phyloP scores from a whole-genome alignment of 2,329 filamentous ascomycete genomes.

The Hawksworthiomyces lignivorus region DNA sequence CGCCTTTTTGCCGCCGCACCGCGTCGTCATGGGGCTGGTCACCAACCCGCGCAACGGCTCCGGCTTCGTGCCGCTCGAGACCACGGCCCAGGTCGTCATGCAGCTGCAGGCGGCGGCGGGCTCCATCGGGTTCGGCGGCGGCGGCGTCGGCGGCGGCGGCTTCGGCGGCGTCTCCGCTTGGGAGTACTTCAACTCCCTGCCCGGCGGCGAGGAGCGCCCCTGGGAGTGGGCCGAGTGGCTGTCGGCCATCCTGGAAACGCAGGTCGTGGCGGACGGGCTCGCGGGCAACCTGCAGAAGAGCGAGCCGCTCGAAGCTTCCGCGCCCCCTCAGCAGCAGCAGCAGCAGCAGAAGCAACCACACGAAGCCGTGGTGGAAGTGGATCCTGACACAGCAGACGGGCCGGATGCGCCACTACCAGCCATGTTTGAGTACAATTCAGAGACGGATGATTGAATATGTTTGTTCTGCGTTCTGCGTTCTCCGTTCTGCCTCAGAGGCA shows the following conservation, averaged over 20 bases:
- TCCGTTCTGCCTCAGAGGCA: too few species aligned
- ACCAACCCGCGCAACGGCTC: constrained; percentile 65
- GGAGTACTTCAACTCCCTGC: constrained; percentile 74
- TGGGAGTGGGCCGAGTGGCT: constrained; percentile 70
- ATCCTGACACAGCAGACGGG: constrained; percentile 18
- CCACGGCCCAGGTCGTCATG: constrained; percentile 46
- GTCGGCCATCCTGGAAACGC: constrained; percentile 31
- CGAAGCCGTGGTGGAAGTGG: constrained; percentile 11
- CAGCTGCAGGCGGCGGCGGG: constrained; percentile 31
- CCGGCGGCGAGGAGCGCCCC: constrained; percentile 49
- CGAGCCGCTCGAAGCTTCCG: not conserved
- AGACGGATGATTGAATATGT: constrained; percentile 15
- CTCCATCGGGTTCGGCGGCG: not conserved
- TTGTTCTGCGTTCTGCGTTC: too few species aligned
- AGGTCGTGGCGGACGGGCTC: constrained; percentile 5
- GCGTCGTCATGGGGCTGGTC: constrained; percentile 66
- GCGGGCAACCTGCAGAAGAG: not conserved
- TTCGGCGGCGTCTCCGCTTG: constrained; percentile 81
- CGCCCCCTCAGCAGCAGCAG: not conserved
- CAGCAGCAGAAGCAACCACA: not conserved
- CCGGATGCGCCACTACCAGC: constrained; percentile 19
- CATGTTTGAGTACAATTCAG: constrained; percentile 24
- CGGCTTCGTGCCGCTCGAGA: constrained; percentile 54
- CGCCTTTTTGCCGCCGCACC: constrained; percentile 58
- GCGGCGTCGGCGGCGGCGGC: not conserved